phyloP scores from a whole-genome alignment of 2,329 filamentous ascomycete species.

The Colletotrichum sp. region DNA sequence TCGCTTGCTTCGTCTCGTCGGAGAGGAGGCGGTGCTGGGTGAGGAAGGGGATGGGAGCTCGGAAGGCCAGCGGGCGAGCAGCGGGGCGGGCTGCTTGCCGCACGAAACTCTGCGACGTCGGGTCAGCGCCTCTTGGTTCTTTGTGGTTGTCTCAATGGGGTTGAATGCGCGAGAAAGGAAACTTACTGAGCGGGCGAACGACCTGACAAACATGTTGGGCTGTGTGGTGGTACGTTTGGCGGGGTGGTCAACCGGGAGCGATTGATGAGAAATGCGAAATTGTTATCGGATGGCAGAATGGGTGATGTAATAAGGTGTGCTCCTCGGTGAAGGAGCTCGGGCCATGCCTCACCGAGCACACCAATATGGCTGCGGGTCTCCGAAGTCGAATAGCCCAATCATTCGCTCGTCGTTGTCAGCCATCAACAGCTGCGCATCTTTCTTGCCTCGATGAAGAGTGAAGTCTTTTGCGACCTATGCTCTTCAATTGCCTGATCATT shows the following conservation, averaged over 20 bases:
- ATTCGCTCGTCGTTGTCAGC: background rate
- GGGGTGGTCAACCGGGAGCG: background rate
- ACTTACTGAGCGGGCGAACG: constrained; percentile 16
- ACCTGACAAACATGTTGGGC: constrained; percentile 12
- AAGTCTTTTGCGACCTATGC: background rate
- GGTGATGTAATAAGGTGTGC: constrained; percentile 18
- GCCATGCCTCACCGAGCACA: background rate
- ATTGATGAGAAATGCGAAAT: constrained; percentile 13
- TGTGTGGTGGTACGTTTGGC: background rate
- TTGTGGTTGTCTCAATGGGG: accelerated
- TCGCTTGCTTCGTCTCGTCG: constrained; percentile 78
- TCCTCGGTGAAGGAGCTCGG: constrained; percentile 12
- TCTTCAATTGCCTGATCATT: background rate
- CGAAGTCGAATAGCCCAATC: background rate
- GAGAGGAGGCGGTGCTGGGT: constrained; percentile 74
- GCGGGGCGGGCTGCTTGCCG: constrained; percentile 42
- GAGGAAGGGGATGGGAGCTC: constrained; percentile 21
- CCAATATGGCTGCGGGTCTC: background rate
- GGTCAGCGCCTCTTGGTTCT: background rate
- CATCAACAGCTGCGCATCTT: background rate
- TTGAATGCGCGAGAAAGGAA: accelerated
- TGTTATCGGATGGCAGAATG: constrained; percentile 13
- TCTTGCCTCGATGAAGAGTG: background rate
- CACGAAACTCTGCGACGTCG: constrained; percentile 35
- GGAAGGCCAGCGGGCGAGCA: constrained; percentile 26